These are phyloP conservation scores for Trametes cubensis DNA, from an alignment of 768 basidiomycete genomes.

Conservation along the genomic window DNA sequence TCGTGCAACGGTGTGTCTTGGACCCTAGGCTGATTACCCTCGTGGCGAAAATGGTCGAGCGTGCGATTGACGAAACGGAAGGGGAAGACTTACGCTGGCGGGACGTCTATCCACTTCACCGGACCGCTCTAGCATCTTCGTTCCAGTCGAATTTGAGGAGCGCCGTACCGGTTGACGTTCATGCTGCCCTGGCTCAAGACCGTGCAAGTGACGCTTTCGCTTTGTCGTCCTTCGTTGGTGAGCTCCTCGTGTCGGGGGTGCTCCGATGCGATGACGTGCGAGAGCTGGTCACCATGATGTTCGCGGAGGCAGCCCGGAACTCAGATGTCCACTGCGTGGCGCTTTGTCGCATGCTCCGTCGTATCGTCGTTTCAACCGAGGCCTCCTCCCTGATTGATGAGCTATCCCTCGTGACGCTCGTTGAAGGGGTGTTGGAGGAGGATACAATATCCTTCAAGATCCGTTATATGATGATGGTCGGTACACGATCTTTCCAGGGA, in stretches of 20 bases:
- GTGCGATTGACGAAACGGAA: slow-evolving; percentile 47
- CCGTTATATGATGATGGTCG: slow-evolving; percentile 33
- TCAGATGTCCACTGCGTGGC: slow-evolving; percentile 23
- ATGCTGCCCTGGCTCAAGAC: background rate
- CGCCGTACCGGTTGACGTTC: slow-evolving; percentile 16
- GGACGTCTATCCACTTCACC: slow-evolving; percentile 27
- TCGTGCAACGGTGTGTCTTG: slow-evolving; percentile 58
- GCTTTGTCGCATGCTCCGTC: slow-evolving; percentile 28
- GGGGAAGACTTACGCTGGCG: slow-evolving; percentile 33
- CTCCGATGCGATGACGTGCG: slow-evolving; percentile 27
- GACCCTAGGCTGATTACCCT: slow-evolving; percentile 54
- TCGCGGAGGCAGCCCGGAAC: slow-evolving; percentile 16
- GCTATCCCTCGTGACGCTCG: slow-evolving; percentile 17
- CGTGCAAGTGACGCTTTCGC: slow-evolving; percentile 3
- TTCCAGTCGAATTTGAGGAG: slow-evolving; percentile 22
- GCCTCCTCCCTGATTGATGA: slow-evolving; percentile 26
- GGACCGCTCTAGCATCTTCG: slow-evolving; percentile 25
- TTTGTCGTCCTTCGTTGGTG: slow-evolving; percentile 26
- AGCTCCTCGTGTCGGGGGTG: slow-evolving; percentile 30
- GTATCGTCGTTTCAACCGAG: slow-evolving; percentile 25
- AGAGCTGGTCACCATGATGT: slow-evolving; percentile 26
- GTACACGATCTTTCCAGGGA: background rate
- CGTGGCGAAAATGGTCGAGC: slow-evolving; percentile 54
- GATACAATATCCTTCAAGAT: slow-evolving; percentile 27
- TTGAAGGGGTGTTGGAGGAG: slow-evolving; percentile 28